Evolutionary conservation across 441 rosid genomes (phyloP).

Genomic region (Gossypium davidsonii): DNA sequence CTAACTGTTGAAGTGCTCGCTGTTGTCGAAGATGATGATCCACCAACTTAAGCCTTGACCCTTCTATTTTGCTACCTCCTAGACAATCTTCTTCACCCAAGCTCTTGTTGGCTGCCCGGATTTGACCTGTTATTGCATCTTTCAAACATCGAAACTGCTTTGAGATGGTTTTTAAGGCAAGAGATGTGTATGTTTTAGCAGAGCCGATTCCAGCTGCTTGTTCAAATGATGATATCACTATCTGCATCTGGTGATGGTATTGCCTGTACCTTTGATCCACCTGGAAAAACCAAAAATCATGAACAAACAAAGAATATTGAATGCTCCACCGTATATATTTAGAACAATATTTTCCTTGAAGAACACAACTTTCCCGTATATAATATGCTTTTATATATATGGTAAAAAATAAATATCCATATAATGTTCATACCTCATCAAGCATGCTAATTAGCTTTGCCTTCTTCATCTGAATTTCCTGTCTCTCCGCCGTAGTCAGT

Average conservation of each 20-base stretch:
- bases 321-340: not conserved
- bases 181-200: not conserved
- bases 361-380: not conserved
- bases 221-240: not conserved
- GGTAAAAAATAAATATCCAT: not conserved
- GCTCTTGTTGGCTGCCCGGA: not conserved
- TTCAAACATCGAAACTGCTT: not conserved
- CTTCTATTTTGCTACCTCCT: constrained; percentile 50
- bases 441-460: constrained; percentile 86
- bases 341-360: constrained; percentile 5
- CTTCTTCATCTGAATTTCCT: constrained; percentile 97
- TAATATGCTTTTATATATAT: too few relatives aligned
- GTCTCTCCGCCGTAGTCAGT: constrained; percentile 77
- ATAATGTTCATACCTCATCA: constrained; percentile 59
- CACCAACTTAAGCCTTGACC: constrained; percentile 68
- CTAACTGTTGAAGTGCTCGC: constrained; percentile 79
- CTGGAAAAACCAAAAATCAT: not conserved
- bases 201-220: not conserved
- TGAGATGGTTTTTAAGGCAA: not conserved
- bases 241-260: not conserved
- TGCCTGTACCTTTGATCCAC: not conserved
- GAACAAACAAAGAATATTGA: not conserved
- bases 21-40: constrained; percentile 90
- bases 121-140: not conserved
- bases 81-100: constrained; percentile 61